Conservation (phyloP, 495 filamentous ascomycete genomes). For the Tetracladium setigerum region DNA sequence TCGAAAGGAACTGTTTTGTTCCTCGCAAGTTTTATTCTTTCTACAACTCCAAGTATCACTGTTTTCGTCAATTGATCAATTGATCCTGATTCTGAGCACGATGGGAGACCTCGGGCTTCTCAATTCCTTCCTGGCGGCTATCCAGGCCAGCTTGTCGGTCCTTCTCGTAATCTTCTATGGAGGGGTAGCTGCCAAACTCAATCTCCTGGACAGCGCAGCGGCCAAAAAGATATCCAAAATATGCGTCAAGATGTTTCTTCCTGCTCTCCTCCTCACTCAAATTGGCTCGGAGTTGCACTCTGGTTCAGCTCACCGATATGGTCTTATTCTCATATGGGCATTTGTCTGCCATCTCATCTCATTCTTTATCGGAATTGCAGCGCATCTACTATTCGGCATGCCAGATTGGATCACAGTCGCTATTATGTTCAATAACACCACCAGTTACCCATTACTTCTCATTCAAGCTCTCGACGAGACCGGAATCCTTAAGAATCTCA, state of each 20-base stretch:
- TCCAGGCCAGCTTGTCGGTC: slow-evolving; percentile 65
- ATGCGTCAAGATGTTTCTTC: slow-evolving; percentile 64
- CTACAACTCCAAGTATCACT: no score
- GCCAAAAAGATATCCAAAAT: slow-evolving; percentile 58
- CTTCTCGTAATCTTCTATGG: slow-evolving; percentile 62
- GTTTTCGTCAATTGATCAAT: background rate
- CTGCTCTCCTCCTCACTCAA: slow-evolving; percentile 60
- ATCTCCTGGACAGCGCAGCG: slow-evolving; percentile 44
- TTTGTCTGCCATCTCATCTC: slow-evolving; percentile 47
- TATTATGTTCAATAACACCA: slow-evolving; percentile 73
- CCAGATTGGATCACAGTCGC: slow-evolving; percentile 61
- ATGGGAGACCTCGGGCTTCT: slow-evolving; percentile 12
- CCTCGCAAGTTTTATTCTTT: no score
- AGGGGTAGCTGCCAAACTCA: slow-evolving; percentile 47
- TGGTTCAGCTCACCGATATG: slow-evolving; percentile 46
- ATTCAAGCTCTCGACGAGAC: slow-evolving; percentile 57
- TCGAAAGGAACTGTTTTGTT: no score
- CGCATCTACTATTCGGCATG: slow-evolving; percentile 31
- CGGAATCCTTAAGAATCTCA: slow-evolving; percentile 49
- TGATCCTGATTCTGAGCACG: background rate
- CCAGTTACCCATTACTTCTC: slow-evolving; percentile 60
- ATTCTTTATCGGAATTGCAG: slow-evolving; percentile 40
- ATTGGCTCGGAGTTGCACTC: slow-evolving; percentile 58
- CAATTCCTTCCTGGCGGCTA: slow-evolving; percentile 55
- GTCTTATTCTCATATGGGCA: slow-evolving; percentile 48